These are phyloP conservation scores for Claviceps spartinae DNA, from an alignment of 2,329 filamentous ascomycete species.

Conservation along the genomic window DNA sequence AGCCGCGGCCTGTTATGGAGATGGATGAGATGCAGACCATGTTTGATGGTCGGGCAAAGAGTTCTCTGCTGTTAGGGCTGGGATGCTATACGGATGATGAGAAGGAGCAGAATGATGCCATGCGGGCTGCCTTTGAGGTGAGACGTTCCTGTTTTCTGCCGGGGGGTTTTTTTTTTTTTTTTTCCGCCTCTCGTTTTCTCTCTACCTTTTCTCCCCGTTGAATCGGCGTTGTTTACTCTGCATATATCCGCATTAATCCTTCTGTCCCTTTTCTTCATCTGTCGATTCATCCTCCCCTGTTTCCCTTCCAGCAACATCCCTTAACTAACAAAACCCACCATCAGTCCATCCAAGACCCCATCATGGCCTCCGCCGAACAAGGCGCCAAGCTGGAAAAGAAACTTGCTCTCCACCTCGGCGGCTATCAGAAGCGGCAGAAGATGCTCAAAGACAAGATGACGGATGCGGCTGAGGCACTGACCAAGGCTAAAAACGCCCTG, in stretches of 20 bases:
- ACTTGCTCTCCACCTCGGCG: constrained; percentile 71
- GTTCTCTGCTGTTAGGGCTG: constrained; percentile 59
- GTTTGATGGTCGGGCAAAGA: constrained; percentile 40
- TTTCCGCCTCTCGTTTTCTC: background rate
- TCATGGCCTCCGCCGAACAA: constrained; percentile 61
- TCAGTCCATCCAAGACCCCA: constrained; percentile 56
- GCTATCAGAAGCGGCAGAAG: constrained; percentile 78
- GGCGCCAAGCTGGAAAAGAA: constrained; percentile 90
- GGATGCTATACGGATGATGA: constrained; percentile 69
- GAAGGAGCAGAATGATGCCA: constrained; percentile 48
- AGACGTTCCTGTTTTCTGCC: constrained; percentile 17
- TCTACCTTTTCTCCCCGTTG: background rate
- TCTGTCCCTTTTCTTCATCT: background rate
- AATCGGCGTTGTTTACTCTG: no score
- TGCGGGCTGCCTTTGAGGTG: constrained; percentile 63
- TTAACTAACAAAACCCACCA: background rate
- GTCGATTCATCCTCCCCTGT: background rate
- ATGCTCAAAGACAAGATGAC: constrained; percentile 65
- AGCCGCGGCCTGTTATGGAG: constrained; percentile 31
- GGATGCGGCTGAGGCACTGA: constrained; percentile 60
- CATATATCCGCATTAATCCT: no score
- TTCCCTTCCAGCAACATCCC: background rate
- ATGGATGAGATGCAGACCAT: constrained; percentile 37
- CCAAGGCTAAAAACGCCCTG: constrained; percentile 58
- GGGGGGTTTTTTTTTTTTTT: background rate